Evolutionary conservation across 345 rosid species (phyloP).

Genomic region (Populus ilicifolia): DNA sequence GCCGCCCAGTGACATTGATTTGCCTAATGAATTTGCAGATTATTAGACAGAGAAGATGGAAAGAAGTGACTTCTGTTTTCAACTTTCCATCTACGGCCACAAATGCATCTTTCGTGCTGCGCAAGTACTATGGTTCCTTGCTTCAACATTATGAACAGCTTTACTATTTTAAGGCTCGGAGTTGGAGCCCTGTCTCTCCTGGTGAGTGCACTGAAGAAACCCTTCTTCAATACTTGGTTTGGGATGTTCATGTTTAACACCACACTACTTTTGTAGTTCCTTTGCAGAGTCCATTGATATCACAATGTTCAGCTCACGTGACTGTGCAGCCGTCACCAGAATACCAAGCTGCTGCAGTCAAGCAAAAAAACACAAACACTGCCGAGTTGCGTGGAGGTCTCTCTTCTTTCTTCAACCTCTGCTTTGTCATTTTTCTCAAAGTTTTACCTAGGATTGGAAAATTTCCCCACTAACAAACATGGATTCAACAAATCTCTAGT

Average conservation of each 20-base stretch:
- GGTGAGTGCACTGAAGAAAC: constrained; percentile 35
- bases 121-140: constrained; percentile 81
- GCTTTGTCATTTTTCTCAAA: neutral
- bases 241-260: neutral
- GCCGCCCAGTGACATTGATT: neutral
- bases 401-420: neutral
- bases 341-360: constrained; percentile 41
- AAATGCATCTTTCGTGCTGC: constrained; percentile 88
- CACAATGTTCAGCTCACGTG: constrained; percentile 40
- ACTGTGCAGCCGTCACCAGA: constrained; percentile 40
- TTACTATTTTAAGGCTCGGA: constrained; percentile 58
- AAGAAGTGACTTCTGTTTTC: constrained; percentile 91
- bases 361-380: constrained; percentile 38
- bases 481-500: neutral
- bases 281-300: constrained; percentile 33
- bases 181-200: constrained; percentile 44
- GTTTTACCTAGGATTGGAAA: neutral
- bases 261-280: constrained; percentile 39
- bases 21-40: constrained; percentile 37
- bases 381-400: constrained; percentile 52
- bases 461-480: neutral
- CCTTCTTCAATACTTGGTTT: neutral
- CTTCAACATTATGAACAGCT: constrained; percentile 77
- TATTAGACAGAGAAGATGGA: constrained; percentile 83
- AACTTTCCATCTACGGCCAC: constrained; percentile 97